Evolutionary conservation across 345 rosid genomes (phyloP), one percentile per base, ranked within the genome.

Genomic region (Acer yangbiense): DNA sequence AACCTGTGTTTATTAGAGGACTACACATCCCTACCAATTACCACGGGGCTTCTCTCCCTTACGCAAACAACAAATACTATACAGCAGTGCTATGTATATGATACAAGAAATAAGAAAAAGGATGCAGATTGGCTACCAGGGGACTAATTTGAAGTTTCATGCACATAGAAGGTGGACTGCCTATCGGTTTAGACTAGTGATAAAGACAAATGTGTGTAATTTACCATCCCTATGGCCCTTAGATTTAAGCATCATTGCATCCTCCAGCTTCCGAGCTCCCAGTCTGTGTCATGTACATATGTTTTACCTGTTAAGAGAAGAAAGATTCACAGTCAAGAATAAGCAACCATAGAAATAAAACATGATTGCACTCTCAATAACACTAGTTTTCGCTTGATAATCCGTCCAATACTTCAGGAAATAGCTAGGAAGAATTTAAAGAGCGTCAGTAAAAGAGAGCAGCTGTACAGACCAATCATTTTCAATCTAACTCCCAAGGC

Each of bases 61-160:
- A 70, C 21, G 52, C 71, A 74, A 71, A 76, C 72, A 76, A 65
- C 66, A 64, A 43, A 78, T 66, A 82, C 88, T 88, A 85, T 85
- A 87, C 91, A 84, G 77, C 71, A 82, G 72, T 80, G 77, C 82
- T 83, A 77, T 60, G 80, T 35, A 78, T 63, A 82, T 76, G 85
- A 72, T 78, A 84, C 83, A 80, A 65, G 1, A 27, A 77, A 25
- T 32, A 80, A 71, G 77, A 72, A 54, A 64, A 75, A 52, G 64
- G 83, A 77, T 18, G 76, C 70, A 74, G 77, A 78, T 65, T 76
- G 69, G 79, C 72, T 41, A 80, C 79, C 62, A 17, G 70, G 66
- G 70, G 66, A 78, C 68, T 74, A 35, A 63, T 48, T 78, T 76
- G 13, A 69, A 68, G 25, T 74, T 77, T 75, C 77, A 69, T 39